Conservation (phyloP, 768 basidiomycete species). For the Lyophyllum decastes region DNA sequence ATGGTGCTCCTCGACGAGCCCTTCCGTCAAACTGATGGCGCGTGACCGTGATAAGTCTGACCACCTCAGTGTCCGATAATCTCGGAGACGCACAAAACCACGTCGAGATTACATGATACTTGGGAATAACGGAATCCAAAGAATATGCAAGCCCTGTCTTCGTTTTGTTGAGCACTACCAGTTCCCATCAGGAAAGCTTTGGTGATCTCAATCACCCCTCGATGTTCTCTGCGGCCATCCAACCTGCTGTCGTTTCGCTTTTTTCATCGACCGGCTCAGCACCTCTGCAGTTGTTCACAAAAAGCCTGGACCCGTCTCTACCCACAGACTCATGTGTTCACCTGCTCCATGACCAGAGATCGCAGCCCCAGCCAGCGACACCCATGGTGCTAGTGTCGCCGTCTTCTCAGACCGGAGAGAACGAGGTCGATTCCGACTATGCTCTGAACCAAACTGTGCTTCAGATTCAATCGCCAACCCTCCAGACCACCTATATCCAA, state of each 20-base stretch:
- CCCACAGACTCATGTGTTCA: slow-evolving; percentile 66
- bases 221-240: slow-evolving; percentile 62
- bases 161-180: too few species aligned
- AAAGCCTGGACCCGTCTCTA: slow-evolving; percentile 46
- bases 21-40: too few species aligned
- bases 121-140: background rate
- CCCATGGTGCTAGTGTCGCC: slow-evolving; percentile 49
- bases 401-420: slow-evolving; percentile 27
- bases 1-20: too few species aligned
- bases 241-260: slow-evolving; percentile 66
- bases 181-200: too few species aligned
- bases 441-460: slow-evolving; percentile 66
- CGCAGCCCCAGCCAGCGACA: slow-evolving; percentile 46
- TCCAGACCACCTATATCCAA: slow-evolving; percentile 67
- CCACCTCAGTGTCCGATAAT: too few species aligned
- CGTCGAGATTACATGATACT: too few species aligned
- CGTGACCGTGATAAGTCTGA: too few species aligned
- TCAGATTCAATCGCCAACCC: slow-evolving; percentile 77
- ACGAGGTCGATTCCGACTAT: slow-evolving; percentile 28
- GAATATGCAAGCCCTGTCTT: too few species aligned
- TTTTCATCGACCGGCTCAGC: slow-evolving; percentile 74
- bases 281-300: slow-evolving; percentile 58
- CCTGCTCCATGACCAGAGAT: slow-evolving; percentile 60
- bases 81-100: too few species aligned
- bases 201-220: background rate